A percentile compares a stretch with the other conserved stretches of the same genome.
phyloP scores from a whole-genome alignment of 306 rosid genomes.

The Dalbergia cultrata region DNA sequence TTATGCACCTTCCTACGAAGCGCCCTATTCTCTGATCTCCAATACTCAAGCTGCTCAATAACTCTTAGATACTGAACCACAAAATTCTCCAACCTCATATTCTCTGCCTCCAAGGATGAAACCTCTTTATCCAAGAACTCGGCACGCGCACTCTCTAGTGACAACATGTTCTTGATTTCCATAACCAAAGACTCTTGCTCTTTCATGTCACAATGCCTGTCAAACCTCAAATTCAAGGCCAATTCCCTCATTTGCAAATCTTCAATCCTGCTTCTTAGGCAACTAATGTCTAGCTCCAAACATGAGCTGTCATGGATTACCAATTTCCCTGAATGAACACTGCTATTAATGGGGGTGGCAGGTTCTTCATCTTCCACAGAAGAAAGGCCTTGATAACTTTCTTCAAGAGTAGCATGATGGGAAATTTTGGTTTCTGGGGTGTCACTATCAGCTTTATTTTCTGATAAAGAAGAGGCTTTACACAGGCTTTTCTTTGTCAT shows the following conservation, averaged over 20 bases:
- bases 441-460: neutral
- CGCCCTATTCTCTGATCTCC: slow-evolving; percentile 61
- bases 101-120: slow-evolving; percentile 58
- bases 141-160: slow-evolving; percentile 55
- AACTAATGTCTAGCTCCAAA: slow-evolving; percentile 53
- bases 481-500: slow-evolving; percentile 55
- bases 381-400: slow-evolving; percentile 42
- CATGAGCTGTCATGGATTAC: slow-evolving; percentile 20
- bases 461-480: slow-evolving; percentile 36
- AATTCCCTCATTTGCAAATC: slow-evolving; percentile 62
- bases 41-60: slow-evolving; percentile 54
- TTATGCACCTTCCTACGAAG: slow-evolving; percentile 60
- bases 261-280: slow-evolving; percentile 59
- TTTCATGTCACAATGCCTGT: slow-evolving; percentile 63
- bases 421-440: slow-evolving; percentile 41
- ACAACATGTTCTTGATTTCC: slow-evolving; percentile 59
- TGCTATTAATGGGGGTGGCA: slow-evolving; percentile 2
- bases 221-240: slow-evolving; percentile 60
- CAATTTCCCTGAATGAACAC: slow-evolving; percentile 20
- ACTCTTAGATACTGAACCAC: slow-evolving; percentile 49
- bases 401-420: slow-evolving; percentile 39
- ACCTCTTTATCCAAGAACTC: slow-evolving; percentile 69
- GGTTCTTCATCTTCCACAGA: slow-evolving; percentile 44
- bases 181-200: slow-evolving; percentile 60
- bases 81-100: slow-evolving; percentile 54